Percentiles rank a stretch among this genome's conserved stretches.
Evolutionary conservation across 1,139 yeast species (phyloP).

Genomic region (Geotrichum bryndzae): DNA sequence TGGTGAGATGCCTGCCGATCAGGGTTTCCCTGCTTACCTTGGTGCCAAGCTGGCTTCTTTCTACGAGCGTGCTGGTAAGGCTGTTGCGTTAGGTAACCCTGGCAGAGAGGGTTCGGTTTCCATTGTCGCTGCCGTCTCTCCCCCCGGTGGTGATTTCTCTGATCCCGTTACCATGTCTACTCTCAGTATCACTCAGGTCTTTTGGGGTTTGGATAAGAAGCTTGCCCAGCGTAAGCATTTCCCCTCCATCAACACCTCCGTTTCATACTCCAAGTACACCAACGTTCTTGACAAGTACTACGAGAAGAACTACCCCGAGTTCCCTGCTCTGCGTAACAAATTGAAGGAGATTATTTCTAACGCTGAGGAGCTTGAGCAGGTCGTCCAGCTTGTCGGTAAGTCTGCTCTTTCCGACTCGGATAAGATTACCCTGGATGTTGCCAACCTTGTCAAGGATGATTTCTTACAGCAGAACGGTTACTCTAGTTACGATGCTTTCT

Average conservation of each 20-base stretch:
- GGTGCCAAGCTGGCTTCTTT: slow-evolving; percentile 98
- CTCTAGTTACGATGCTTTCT: slow-evolving; percentile 94
- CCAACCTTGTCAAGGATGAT: slow-evolving; percentile 88
- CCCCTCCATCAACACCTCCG: slow-evolving; percentile 96
- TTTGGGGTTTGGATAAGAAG: slow-evolving; percentile 99
- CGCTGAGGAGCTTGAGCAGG: slow-evolving; percentile 98
- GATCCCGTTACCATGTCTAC: slow-evolving; percentile 99
- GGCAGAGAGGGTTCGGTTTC: slow-evolving; percentile 95
- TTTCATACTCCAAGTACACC: slow-evolving; percentile 94
- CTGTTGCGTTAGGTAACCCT: slow-evolving; percentile 92
- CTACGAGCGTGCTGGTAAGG: slow-evolving; percentile 99
- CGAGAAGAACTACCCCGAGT: slow-evolving; percentile 81
- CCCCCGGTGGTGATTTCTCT: slow-evolving; percentile 99
- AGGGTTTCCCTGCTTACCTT: slow-evolving; percentile 99
- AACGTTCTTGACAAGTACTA: slow-evolving; percentile 79
- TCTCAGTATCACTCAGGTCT: slow-evolving; percentile 96
- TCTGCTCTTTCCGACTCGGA: slow-evolving; percentile 94
- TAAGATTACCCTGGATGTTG: slow-evolving; percentile 92
- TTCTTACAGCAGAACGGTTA: slow-evolving; percentile 99
- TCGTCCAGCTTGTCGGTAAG: slow-evolving; percentile 97
- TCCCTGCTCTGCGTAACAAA: slow-evolving; percentile 81
- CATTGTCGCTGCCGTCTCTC: slow-evolving; percentile 98
- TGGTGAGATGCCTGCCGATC: slow-evolving; percentile 99
- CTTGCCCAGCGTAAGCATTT: slow-evolving; percentile 99
- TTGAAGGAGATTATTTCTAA: slow-evolving; percentile 90